phyloP scores from a whole-genome alignment of 768 basidiomycete genomes.

The Sarcomyxa edulis region DNA sequence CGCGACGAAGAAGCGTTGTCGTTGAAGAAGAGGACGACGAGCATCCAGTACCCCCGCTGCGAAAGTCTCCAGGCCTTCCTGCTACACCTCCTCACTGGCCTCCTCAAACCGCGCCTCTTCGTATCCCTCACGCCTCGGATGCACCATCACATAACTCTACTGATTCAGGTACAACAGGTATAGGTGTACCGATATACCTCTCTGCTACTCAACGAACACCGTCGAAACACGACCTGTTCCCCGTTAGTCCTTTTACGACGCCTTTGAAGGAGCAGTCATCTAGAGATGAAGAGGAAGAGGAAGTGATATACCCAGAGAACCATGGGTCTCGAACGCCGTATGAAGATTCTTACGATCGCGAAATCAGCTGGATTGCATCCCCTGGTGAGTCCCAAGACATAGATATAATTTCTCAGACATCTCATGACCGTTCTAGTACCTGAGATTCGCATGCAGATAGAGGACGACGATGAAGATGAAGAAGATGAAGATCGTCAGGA shows the following conservation, averaged over 20 bases:
- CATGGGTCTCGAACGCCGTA: conserved; percentile 45
- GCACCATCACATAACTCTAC: conserved; percentile 43
- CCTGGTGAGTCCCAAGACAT: conserved; percentile 43
- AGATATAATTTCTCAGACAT: conserved; percentile 7
- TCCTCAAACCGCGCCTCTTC: conserved; percentile 23
- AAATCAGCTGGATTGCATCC: conserved; percentile 75
- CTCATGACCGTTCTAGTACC: conserved; percentile 33
- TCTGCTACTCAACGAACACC: conserved; percentile 32
- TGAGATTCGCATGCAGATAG: conserved; percentile 59
- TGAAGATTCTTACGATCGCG: conserved; percentile 43
- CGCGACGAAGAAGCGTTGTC: conserved; percentile 55
- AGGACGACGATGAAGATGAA: conserved; percentile 54
- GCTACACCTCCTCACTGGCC: conserved; percentile 37
- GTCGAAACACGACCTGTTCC: conserved; percentile 54
- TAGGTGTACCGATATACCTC: conserved; percentile 47
- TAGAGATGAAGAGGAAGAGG: conserved; percentile 65
- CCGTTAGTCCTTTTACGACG: conserved; percentile 67
- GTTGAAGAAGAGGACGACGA: conserved; percentile 68
- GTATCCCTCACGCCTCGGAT: conserved; percentile 47
- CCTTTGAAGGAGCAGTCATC: conserved; percentile 60
- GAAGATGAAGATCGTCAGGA: conserved; percentile 46
- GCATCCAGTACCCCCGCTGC: conserved; percentile 34
- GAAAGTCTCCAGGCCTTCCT: conserved; percentile 35
- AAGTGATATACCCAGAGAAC: conserved; percentile 59
- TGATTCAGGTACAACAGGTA: conserved; percentile 33